phyloP scores from a whole-genome alignment of 164 flowering plant genomes.

The Magnolia officinalis region DNA sequence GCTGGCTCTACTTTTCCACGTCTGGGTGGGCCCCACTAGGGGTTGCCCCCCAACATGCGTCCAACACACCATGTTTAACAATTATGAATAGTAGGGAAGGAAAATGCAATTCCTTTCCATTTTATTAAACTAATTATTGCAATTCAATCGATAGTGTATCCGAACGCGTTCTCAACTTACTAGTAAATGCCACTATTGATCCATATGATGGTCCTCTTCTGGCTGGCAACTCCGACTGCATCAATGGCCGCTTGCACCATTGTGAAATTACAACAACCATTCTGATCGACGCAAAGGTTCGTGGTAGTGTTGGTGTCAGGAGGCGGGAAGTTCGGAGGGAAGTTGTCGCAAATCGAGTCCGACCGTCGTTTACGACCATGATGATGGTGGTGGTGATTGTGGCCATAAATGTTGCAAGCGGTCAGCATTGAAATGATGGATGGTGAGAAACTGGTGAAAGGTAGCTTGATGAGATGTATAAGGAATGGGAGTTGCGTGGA shows the following conservation, averaged over 20 bases:
- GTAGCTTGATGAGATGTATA: constrained; percentile 13
- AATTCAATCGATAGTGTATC: not conserved
- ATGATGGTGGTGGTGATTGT: constrained; percentile 20
- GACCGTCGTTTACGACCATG: constrained; percentile 21
- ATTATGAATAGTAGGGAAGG: too few species aligned
- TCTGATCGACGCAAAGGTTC: constrained; percentile 67
- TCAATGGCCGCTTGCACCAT: constrained; percentile 83
- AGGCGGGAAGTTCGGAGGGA: constrained; percentile 51
- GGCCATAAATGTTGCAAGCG: constrained; percentile 1
- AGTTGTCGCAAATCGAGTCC: constrained; percentile 54
- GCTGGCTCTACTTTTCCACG: too few species aligned
- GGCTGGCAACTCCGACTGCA: constrained; percentile 45
- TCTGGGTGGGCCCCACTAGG: too few species aligned
- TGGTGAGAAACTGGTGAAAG: constrained; percentile 19
- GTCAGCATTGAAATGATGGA: constrained; percentile 7
- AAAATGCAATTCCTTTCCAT: too few species aligned
- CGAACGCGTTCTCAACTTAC: constrained; percentile 33
- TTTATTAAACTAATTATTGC: not conserved
- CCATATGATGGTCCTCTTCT: constrained; percentile 71
- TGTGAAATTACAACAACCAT: constrained; percentile 90
- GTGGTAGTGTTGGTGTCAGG: constrained; percentile 63
- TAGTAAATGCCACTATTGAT: constrained; percentile 73
- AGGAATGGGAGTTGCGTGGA: constrained; percentile 25
- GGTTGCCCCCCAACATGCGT: too few species aligned
- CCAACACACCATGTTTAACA: too few species aligned